A percentile compares a stretch with the other conserved stretches of the same genome.
Conservation (phyloP, 306 rosid genomes). For the Glycine soja region DNA sequence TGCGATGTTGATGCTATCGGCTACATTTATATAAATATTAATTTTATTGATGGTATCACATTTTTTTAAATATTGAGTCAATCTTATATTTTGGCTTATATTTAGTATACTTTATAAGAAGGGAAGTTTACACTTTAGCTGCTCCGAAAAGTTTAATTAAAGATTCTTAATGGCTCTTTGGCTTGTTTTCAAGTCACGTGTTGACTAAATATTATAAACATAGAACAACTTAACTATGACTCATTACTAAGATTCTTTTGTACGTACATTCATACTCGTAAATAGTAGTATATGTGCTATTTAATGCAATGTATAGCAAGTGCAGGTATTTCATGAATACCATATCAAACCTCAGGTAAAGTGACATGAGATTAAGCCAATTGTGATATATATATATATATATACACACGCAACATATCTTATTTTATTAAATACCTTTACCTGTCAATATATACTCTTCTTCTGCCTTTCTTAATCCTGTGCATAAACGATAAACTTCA, state of each 20-base stretch:
- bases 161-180: slow-evolving; percentile 35
- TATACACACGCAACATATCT: background rate
- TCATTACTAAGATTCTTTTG: background rate
- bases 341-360: background rate
- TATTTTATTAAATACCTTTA: background rate
- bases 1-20: background rate
- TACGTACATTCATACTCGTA: background rate
- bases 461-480: background rate
- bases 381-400: background rate
- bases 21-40: no score
- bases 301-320: background rate
- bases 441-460: background rate
- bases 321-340: slow-evolving; percentile 9
- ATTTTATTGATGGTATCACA: no score
- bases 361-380: background rate
- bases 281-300: background rate
- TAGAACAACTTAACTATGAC: background rate
- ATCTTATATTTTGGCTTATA: background rate
- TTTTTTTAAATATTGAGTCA: no score
- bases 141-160: slow-evolving; percentile 36
- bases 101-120: background rate
- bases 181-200: slow-evolving; percentile 33
- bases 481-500: background rate
- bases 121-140: slow-evolving; percentile 31
- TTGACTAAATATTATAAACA: slow-evolving; percentile 4